A percentile compares a stretch with the other conserved stretches of the same genome.
phyloP scores from a whole-genome alignment of 2,329 filamentous ascomycete genomes.

The Claviceps pazoutovae region DNA sequence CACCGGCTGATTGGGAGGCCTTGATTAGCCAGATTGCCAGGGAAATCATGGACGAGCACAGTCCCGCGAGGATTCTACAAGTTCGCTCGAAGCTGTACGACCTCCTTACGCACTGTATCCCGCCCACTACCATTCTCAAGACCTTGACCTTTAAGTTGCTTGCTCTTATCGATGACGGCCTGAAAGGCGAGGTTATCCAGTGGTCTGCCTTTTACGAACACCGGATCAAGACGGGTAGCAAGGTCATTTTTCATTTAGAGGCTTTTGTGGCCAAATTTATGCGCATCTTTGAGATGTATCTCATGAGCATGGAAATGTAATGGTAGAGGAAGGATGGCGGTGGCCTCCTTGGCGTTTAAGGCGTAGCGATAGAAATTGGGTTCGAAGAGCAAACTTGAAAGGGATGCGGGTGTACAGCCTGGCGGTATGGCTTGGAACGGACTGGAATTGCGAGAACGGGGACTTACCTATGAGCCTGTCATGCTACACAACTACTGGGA shows the following conservation, averaged over 20 bases:
- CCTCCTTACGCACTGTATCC: conserved; percentile 91
- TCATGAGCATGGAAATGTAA: conserved; percentile 70
- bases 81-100: conserved; percentile 95
- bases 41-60: conserved; percentile 86
- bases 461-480: too few species aligned
- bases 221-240: conserved; percentile 77
- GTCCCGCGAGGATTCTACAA: conserved; percentile 74
- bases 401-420: background rate
- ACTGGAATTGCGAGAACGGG: too few species aligned
- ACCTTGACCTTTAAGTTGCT: conserved; percentile 90
- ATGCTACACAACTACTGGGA: too few species aligned
- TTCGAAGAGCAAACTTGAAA: background rate
- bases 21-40: conserved; percentile 80
- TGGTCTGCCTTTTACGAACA: conserved; percentile 98
- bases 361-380: background rate
- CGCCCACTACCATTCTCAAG: conserved; percentile 84
- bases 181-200: conserved; percentile 85
- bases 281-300: conserved; percentile 82
- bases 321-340: background rate
- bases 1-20: conserved; percentile 93
- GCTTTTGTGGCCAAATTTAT: conserved; percentile 99
- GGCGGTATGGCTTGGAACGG: background rate
- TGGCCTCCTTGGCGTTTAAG: background rate
- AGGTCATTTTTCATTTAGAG: conserved; percentile 96
- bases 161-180: conserved; percentile 67